Conservation (phyloP, 2,329 filamentous ascomycete species). For the Fusarium metavorans region DNA sequence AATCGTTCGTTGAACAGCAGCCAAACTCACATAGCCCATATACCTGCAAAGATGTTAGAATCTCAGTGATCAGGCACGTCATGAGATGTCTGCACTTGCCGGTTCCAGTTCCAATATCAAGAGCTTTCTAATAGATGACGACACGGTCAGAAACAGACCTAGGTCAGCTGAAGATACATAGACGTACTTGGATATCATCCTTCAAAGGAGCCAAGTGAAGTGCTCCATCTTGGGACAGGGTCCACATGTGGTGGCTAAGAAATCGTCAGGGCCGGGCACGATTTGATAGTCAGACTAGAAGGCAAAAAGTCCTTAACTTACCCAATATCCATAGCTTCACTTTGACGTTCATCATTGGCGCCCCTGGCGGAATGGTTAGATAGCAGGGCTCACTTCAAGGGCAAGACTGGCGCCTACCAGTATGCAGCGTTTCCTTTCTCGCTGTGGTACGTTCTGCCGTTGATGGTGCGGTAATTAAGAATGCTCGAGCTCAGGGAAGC, state of each 20-base stretch:
- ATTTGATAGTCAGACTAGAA: neutral
- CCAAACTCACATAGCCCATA: neutral
- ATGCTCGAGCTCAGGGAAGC: neutral
- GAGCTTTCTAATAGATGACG: neutral
- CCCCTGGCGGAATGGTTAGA: neutral
- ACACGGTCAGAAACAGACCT: neutral
- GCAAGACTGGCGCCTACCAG: neutral
- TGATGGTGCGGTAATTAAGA: neutral
- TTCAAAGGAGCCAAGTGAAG: neutral
- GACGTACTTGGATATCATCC: neutral
- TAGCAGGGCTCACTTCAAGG: neutral
- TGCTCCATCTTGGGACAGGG: neutral
- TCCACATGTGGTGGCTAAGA: neutral
- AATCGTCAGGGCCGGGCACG: neutral
- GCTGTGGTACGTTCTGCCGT: neutral
- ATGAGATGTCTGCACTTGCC: neutral
- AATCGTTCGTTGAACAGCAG: neutral
- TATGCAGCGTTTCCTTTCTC: neutral
- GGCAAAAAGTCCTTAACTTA: neutral
- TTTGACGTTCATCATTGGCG: neutral
- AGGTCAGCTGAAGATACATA: neutral
- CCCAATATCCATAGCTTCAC: neutral
- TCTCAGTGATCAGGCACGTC: neutral
- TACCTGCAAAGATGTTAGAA: neutral
- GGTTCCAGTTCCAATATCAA: neutral